Percentiles rank a stretch among this genome's conserved stretches.
Conservation (phyloP, 306 rosid genomes). For the Ziziphus jujuba region DNA sequence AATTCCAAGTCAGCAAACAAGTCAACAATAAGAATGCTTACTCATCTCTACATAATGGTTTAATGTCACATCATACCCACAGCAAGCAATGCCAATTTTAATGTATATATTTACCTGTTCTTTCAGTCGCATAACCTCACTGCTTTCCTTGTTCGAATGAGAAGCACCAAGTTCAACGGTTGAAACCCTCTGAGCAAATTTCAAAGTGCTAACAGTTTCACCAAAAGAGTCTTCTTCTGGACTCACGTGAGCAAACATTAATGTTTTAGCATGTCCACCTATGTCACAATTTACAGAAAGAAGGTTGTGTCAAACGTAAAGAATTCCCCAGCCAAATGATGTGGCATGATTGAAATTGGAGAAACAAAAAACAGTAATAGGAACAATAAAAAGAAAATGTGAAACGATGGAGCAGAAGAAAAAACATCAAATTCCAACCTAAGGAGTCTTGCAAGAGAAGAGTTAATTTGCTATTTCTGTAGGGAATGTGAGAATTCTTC, state of each 20-base stretch:
- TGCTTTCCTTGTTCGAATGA: constrained; percentile 68
- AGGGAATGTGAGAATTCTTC: constrained; percentile 93
- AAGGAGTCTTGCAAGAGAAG: constrained; percentile 90
- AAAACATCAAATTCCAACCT: constrained; percentile 42
- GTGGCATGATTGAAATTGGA: neutral
- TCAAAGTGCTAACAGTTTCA: constrained; percentile 82
- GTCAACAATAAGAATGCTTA: too few species aligned
- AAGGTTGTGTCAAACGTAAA: constrained; percentile 17
- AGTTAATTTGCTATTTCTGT: constrained; percentile 94
- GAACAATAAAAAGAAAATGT: neutral
- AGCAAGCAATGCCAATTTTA: neutral
- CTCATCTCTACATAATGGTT: too few species aligned
- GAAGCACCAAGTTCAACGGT: constrained; percentile 89
- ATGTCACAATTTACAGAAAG: constrained; percentile 23
- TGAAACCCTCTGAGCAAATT: constrained; percentile 92
- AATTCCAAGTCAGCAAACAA: too few species aligned
- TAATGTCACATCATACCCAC: neutral
- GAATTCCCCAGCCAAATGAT: neutral
- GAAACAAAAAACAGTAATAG: neutral
- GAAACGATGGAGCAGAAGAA: neutral
- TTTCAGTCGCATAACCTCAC: constrained; percentile 77
- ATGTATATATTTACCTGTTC: constrained; percentile 56
- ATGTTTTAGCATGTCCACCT: constrained; percentile 97
- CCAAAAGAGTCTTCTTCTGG: constrained; percentile 86
- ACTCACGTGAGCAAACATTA: constrained; percentile 96